phyloP scores from a whole-genome alignment of 768 basidiomycete genomes.

The Suillus variegatus region DNA sequence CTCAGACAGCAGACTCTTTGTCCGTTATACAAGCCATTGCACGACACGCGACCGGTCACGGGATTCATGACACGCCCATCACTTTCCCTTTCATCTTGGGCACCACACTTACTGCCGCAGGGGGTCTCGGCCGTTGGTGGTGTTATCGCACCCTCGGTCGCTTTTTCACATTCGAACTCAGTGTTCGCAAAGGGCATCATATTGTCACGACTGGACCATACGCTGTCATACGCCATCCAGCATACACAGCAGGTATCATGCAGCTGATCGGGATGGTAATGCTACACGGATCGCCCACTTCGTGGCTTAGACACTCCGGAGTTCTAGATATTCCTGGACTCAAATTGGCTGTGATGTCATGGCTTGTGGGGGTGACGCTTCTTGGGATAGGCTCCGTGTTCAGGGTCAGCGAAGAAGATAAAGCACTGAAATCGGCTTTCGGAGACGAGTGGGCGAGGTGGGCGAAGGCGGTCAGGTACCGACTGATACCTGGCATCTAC shows the following conservation, averaged over 20 bases:
- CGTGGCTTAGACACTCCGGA: slow-evolving; percentile 7
- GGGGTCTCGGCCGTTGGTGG: slow-evolving; percentile 23
- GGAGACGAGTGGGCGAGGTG: slow-evolving; percentile 15
- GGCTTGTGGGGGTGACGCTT: background rate
- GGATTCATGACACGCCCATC: background rate
- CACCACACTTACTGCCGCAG: slow-evolving; percentile 21
- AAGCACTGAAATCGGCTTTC: background rate
- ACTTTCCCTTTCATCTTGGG: slow-evolving; percentile 21
- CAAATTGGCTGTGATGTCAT: background rate
- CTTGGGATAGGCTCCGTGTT: fast-evolving
- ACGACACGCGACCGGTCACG: background rate
- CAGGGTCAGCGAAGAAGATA: background rate
- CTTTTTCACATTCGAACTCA: slow-evolving; percentile 46
- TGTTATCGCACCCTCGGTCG: slow-evolving; percentile 38
- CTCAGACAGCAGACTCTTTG: background rate
- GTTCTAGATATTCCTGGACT: background rate
- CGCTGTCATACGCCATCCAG: slow-evolving; percentile 45
- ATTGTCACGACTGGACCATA: slow-evolving; percentile 45
- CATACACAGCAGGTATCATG: slow-evolving; percentile 36
- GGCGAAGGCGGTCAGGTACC: slow-evolving; percentile 29
- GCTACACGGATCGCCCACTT: slow-evolving; percentile 8
- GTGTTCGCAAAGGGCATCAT: slow-evolving; percentile 40
- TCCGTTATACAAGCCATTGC: background rate
- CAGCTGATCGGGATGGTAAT: slow-evolving; percentile 5
- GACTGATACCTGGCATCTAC: slow-evolving; percentile 34